Percentiles rank a stretch among this genome's conserved stretches.
phyloP scores from a whole-genome alignment of 495 filamentous ascomycete genomes.

The Geoglossum glabrum region DNA sequence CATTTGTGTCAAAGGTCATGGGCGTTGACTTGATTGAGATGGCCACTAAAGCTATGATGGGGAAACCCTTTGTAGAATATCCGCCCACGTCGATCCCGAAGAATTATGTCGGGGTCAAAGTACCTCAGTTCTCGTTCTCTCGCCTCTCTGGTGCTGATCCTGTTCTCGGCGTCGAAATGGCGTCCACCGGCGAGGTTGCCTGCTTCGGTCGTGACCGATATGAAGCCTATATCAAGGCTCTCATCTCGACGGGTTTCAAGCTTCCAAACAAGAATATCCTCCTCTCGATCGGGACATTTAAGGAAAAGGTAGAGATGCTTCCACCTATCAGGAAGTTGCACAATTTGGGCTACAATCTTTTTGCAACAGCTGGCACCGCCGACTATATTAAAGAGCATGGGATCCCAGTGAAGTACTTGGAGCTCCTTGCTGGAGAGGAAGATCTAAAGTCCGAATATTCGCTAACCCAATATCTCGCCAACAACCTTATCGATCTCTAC shows the following conservation, averaged over 20 bases:
- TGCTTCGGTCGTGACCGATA: constrained; percentile 92
- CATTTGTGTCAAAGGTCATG: constrained; percentile 98
- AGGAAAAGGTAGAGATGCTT: constrained; percentile 93
- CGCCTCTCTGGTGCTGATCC: constrained; percentile 89
- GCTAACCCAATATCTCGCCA: constrained; percentile 80
- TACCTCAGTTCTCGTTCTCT: constrained; percentile 97
- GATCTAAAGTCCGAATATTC: constrained; percentile 92
- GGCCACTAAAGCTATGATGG: constrained; percentile 95
- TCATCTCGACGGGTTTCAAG: constrained; percentile 89
- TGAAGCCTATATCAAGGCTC: constrained; percentile 89
- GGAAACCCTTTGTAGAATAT: constrained; percentile 60
- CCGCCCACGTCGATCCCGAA: constrained; percentile 52
- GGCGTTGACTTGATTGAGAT: constrained; percentile 95
- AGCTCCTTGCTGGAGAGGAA: constrained; percentile 53
- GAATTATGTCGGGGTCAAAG: constrained; percentile 88
- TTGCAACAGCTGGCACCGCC: constrained; percentile 86
- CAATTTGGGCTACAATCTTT: constrained; percentile 79
- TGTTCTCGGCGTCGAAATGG: constrained; percentile 96
- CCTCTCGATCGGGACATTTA: constrained; percentile 88
- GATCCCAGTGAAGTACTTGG: constrained; percentile 76
- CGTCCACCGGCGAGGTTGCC: constrained; percentile 93
- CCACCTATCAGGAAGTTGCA: constrained; percentile 78
- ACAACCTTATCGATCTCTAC: constrained; percentile 94
- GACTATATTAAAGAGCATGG: constrained; percentile 87
- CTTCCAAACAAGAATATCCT: constrained; percentile 91